These are phyloP conservation scores for Penicillium silybi DNA, from an alignment of 495 filamentous ascomycete genomes.

Conservation along the genomic window DNA sequence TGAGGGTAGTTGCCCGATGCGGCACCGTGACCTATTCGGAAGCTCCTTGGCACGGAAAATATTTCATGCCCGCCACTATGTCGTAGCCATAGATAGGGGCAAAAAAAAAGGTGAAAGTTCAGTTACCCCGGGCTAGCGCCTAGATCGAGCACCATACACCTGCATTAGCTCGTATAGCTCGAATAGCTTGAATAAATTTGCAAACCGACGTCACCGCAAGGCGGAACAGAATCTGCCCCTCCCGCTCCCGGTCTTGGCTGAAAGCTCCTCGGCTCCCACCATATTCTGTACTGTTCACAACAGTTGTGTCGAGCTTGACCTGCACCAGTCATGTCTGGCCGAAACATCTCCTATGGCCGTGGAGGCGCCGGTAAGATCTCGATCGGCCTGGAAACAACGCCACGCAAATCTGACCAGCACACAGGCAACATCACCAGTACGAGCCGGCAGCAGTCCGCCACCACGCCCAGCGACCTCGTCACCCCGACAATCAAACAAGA, in stretches of 20 bases:
- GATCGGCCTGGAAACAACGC: neutral
- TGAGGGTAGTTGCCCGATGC: neutral
- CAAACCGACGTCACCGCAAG: neutral
- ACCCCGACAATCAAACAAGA: conserved; percentile 81
- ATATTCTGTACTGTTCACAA: neutral
- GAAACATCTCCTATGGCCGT: conserved; percentile 50
- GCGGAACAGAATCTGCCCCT: conserved; percentile 13
- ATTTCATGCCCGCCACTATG: conserved; percentile 6
- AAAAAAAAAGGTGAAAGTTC: neutral
- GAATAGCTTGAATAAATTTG: neutral
- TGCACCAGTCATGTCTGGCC: conserved; percentile 17
- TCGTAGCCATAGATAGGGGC: neutral
- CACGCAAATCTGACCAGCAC: neutral
- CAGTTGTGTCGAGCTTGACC: neutral
- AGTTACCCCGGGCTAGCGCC: neutral
- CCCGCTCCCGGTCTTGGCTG: conserved; percentile 1
- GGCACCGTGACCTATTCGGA: conserved; percentile 14
- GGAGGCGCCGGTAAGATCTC: conserved; percentile 49
- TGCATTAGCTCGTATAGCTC: neutral
- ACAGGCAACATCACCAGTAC: conserved; percentile 83
- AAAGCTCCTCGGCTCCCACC: neutral
- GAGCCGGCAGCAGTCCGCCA: conserved; percentile 49
- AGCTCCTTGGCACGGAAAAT: conserved; percentile 15
- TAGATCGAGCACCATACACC: neutral
- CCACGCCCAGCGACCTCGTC: conserved; percentile 58